Conservation (phyloP, 177 flowering plant species). For the Vitis hybrid region DNA sequence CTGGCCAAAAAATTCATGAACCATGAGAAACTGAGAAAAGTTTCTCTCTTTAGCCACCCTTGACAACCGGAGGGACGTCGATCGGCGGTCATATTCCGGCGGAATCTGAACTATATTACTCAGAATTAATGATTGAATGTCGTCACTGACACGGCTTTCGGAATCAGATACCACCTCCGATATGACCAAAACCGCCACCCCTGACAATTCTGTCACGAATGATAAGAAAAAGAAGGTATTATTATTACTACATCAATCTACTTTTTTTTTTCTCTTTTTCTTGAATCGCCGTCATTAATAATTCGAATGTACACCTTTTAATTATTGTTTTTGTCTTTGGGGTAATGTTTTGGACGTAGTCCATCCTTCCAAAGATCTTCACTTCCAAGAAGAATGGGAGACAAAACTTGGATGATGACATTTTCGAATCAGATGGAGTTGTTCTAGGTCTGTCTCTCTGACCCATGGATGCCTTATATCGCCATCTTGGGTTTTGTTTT, state of each 20-base stretch:
- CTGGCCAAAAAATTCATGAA: not conserved
- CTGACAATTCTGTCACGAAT: constrained; percentile 41
- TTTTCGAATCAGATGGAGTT: constrained; percentile 22
- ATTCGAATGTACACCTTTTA: not conserved
- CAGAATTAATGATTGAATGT: constrained; percentile 4
- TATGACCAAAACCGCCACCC: constrained; percentile 4
- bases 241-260: not conserved
- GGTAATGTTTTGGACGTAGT: constrained; percentile 23
- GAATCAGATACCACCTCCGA: constrained; percentile 2
- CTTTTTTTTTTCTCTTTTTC: not conserved
- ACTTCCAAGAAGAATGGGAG: constrained; percentile 43
- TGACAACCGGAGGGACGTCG: not conserved
- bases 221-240: constrained; percentile 71
- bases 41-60: not conserved
- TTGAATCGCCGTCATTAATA: not conserved
- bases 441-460: constrained; percentile 19
- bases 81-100: too few relatives aligned
- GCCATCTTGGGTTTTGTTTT: not conserved
- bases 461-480: not conserved
- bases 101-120: too few relatives aligned
- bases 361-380: constrained; percentile 69
- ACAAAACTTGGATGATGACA: constrained; percentile 32
- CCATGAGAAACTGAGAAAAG: not conserved
- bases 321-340: not conserved
- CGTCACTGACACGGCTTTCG: not conserved